Conservation (phyloP, 345 rosid genomes). For the Eucalyptus guilfoylei region DNA sequence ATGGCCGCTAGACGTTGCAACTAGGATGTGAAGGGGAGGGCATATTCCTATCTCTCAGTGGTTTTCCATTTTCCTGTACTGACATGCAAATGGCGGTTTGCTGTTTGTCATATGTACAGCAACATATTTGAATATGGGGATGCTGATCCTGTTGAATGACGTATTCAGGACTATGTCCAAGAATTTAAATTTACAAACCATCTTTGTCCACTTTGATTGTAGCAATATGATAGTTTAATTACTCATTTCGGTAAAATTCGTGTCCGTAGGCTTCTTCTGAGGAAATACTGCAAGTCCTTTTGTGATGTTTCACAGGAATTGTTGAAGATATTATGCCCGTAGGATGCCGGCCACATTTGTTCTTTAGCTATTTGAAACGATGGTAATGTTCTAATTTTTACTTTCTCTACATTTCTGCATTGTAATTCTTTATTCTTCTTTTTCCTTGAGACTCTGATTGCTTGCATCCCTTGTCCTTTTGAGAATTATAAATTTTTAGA, state of each 20-base stretch:
- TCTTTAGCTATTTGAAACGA: slow-evolving; percentile 53
- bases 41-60: too few species aligned
- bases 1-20: too few species aligned
- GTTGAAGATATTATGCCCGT: slow-evolving; percentile 60
- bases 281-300: slow-evolving; percentile 43
- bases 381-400: slow-evolving; percentile 22
- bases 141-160: too few species aligned
- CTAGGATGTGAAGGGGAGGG: too few species aligned
- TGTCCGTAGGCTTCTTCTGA: slow-evolving; percentile 47
- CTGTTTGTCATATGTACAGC: too few species aligned
- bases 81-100: too few species aligned
- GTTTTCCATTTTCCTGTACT: too few species aligned
- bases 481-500: neutral
- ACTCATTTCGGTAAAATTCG: neutral
- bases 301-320: slow-evolving; percentile 41
- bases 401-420: too few species aligned
- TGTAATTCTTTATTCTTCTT: too few species aligned
- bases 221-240: neutral
- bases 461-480: neutral
- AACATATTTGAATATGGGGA: too few species aligned
- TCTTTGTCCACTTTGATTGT: too few species aligned
- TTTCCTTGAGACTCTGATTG: neutral
- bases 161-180: too few species aligned
- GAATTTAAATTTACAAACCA: neutral
- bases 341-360: slow-evolving; percentile 66